Base-by-base conservation (phyloP, 352 stramenopile species). In the Pythium rishiriense region DNA sequence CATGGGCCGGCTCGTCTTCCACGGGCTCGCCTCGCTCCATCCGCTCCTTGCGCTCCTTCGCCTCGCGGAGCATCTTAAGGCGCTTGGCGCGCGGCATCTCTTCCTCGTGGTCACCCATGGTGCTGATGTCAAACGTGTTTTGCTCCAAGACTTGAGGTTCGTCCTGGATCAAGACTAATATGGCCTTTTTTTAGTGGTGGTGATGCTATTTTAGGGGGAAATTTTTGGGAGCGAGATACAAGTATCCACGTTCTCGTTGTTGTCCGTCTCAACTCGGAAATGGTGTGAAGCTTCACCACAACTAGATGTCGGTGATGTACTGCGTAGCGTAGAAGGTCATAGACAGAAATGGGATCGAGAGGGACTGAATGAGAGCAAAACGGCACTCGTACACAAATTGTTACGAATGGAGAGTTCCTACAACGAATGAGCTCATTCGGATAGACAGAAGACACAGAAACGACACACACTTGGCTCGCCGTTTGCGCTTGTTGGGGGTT, bases 41-140 rank as follows among this genome's bases (percentile, higher is more conserved):
- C 17, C 73, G 66, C 58, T 91, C 81, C 58, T 95, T 95, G 58
- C 84, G 84, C 66, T 78, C 70, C 56, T 91, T 94, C 42, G 85
- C 85, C 68, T 95, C 87, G 39, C 85, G 83, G 64, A 95, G 79
- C 61, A 93, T 72, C 78, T 91, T 92, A 10, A 95, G 62, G 37
- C 87, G 85, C 82, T 95, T 95, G 46, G 83, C 85, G 53, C 87
- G 87, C 63, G 81, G 78, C 77, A 91, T 82, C 49, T 77, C 70
- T 53, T 86, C 81, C 15, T 72, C 68, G 39, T 69, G 64, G 25
- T 74, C 62, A 19, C 66, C 74, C 78, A 87, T 65, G 21, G 15
- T 83, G 49, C n/a, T 25, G 8, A 46, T 47, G 19, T 21, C 33
- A 41, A 48, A n/a, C 29, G 37, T 19, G 47, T 46, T 55, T 52